A percentile compares a stretch with the other conserved stretches of the same genome.
Conservation (phyloP, 2,329 filamentous ascomycete species). For the Cladophialophora carrionii region DNA sequence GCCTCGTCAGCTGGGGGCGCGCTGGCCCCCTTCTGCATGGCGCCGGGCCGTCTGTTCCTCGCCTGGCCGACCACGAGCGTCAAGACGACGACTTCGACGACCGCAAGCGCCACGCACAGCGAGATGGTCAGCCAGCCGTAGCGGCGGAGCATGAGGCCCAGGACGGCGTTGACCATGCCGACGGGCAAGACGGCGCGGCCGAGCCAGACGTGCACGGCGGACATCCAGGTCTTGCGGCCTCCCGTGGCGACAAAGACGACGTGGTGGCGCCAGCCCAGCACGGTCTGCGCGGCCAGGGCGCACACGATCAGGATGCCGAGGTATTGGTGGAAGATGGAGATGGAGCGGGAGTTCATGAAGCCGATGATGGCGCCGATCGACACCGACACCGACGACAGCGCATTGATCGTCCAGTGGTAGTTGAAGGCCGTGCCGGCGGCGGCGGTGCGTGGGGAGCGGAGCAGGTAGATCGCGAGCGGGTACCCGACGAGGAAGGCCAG, state of each 20-base stretch:
- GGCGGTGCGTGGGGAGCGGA: constrained; percentile 46
- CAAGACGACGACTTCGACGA: constrained; percentile 34
- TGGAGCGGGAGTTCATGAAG: constrained; percentile 49
- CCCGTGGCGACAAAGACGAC: constrained; percentile 39
- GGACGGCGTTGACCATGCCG: constrained; percentile 37
- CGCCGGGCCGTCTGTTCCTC: constrained; percentile 19
- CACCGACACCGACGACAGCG: constrained; percentile 45
- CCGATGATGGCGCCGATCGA: constrained; percentile 48
- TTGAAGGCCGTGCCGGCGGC: constrained; percentile 38
- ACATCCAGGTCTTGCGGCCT: constrained; percentile 34
- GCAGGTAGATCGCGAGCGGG: constrained; percentile 44
- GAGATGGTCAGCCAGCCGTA: constrained; percentile 37
- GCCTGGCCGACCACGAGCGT: constrained; percentile 30
- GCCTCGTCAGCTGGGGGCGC: constrained; percentile 32
- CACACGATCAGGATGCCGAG: constrained; percentile 49
- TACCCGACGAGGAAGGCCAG: constrained; percentile 45
- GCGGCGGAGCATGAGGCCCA: constrained; percentile 36
- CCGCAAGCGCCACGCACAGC: constrained; percentile 29
- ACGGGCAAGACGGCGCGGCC: constrained; percentile 40
- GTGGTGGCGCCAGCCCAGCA: constrained; percentile 48
- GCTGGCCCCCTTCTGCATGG: constrained; percentile 21
- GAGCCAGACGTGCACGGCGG: constrained; percentile 40
- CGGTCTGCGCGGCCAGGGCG: constrained; percentile 44
- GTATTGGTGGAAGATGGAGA: constrained; percentile 53
- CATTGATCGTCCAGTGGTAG: constrained; percentile 49